Evolutionary conservation across 176 grass and related monocot genomes (phyloP), one percentile per base, ranked within the genome.

Genomic region (Juncus effusus): DNA sequence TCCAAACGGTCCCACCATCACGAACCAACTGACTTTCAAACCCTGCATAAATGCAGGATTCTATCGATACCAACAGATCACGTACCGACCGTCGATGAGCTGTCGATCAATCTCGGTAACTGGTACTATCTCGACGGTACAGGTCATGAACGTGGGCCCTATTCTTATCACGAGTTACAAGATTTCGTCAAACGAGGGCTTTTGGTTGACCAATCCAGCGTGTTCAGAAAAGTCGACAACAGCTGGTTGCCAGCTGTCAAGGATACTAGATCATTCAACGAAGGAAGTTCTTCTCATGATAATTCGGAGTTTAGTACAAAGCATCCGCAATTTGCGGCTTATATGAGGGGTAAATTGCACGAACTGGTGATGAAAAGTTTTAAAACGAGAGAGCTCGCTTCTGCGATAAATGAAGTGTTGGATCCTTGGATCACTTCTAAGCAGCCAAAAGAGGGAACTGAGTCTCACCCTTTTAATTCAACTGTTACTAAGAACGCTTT

Each of bases 321-420:
- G 64, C 83, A 99, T 64, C 94, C 94, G 50, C 94, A 99, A 56
- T 99, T 99, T 67, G 69, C 84, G 61, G 94, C 88, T 69, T 99
- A 89, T 81, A 84, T 79, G 13, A 79, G 83, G 64, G 88, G 94
- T 62, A 99, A 99, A 75, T 72, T 99, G 14, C 88, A 99, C 82
- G 94, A 99, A 69, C 70, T 99, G 53, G 94, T 99, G 52, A 99
- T 93, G 94, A 99, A 79, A 56, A 89, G 87, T 73, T 99, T 88
- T 83, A 99, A 99, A 83, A 99, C 77, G 64, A 83, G 94, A 80
- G 94, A 99, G 36, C 85, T 99, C 86, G 77, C 94, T 62, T 87
- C 82, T 75, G 81, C 89, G 77, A 93, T 99, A 73, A 99, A 93
- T 13, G 94, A 99, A 70, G 94, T 99, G 37, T 90, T 99, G 80